These are phyloP conservation scores for Purpureocillium takamizusanense DNA, from an alignment of 2,329 filamentous ascomycete species.

Conservation along the genomic window DNA sequence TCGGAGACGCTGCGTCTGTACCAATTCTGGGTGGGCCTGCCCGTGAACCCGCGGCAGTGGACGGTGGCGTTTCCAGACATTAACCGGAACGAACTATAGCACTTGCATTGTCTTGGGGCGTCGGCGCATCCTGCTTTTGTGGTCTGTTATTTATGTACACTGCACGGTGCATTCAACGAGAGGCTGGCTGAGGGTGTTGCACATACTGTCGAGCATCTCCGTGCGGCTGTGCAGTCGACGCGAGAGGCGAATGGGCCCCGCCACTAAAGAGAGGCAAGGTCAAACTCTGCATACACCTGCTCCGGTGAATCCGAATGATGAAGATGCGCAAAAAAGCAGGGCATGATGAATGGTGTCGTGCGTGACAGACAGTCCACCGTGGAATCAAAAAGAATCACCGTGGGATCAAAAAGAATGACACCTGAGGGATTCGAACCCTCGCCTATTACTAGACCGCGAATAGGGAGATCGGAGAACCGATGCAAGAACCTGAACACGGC, in stretches of 20 bases:
- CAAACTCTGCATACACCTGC: no score
- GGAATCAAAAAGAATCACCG: slow-evolving; percentile 2
- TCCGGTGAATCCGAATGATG: no score
- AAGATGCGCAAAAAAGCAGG: no score
- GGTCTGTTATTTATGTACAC: no score
- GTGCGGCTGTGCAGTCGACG: no score
- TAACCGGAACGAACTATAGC: slow-evolving; percentile 39
- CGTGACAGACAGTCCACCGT: no score
- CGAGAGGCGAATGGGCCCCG: no score
- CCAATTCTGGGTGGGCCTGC: slow-evolving; percentile 44
- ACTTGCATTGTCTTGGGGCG: slow-evolving; percentile 1
- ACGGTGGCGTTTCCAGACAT: slow-evolving; percentile 31
- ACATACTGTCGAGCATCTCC: no score
- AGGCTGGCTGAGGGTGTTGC: no score
- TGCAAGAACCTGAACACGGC: slow-evolving; percentile 11
- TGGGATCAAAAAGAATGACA: slow-evolving; percentile 10
- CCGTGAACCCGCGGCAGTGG: slow-evolving; percentile 40
- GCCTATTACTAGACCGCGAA: slow-evolving; percentile 19
- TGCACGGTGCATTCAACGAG: no score
- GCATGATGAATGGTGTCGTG: no score
- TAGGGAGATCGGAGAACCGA: not conserved
- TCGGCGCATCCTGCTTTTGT: not conserved
- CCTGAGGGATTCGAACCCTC: slow-evolving; percentile 22
- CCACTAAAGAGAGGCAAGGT: no score
- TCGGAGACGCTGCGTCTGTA: slow-evolving; percentile 37